phyloP scores from a whole-genome alignment of 148 eudicot genomes.

The Amaranthus palmeri region DNA sequence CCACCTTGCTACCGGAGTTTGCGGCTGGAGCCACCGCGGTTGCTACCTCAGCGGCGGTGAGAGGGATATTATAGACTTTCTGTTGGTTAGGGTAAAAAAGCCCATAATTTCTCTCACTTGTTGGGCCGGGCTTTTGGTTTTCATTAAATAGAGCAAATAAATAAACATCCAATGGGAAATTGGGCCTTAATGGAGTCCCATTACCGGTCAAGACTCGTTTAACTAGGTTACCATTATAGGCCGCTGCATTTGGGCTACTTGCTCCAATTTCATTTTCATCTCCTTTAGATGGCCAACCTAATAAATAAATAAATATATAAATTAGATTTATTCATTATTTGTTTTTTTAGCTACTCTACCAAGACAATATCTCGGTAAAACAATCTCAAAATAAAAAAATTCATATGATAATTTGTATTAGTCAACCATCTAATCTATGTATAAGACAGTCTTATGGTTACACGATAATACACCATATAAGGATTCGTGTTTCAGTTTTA shows the following conservation, averaged over 20 bases:
- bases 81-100: slow-evolving; percentile 65
- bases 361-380: too few relatives aligned
- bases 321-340: neutral
- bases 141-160: slow-evolving; percentile 82
- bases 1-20: slow-evolving; percentile 21
- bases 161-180: slow-evolving; percentile 46
- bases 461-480: too few relatives aligned
- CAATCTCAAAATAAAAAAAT: too few relatives aligned
- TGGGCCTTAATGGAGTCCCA: slow-evolving; percentile 74
- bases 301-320: neutral
- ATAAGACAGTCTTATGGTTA: too few relatives aligned
- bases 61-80: slow-evolving; percentile 60
- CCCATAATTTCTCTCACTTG: slow-evolving; percentile 75
- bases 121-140: slow-evolving; percentile 65
- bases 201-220: slow-evolving; percentile 50
- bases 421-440: too few relatives aligned
- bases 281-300: slow-evolving; percentile 19
- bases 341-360: too few relatives aligned
- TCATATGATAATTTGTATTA: too few relatives aligned
- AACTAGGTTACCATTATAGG: slow-evolving; percentile 75
- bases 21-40: slow-evolving; percentile 9
- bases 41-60: slow-evolving; percentile 26
- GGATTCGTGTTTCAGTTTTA: too few relatives aligned
- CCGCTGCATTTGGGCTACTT: slow-evolving; percentile 45
- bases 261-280: slow-evolving; percentile 65